Evolutionary conservation across 176 grass and related monocot genomes (phyloP), one percentile per base, ranked within the genome.

Genomic region (Zea mays): DNA sequence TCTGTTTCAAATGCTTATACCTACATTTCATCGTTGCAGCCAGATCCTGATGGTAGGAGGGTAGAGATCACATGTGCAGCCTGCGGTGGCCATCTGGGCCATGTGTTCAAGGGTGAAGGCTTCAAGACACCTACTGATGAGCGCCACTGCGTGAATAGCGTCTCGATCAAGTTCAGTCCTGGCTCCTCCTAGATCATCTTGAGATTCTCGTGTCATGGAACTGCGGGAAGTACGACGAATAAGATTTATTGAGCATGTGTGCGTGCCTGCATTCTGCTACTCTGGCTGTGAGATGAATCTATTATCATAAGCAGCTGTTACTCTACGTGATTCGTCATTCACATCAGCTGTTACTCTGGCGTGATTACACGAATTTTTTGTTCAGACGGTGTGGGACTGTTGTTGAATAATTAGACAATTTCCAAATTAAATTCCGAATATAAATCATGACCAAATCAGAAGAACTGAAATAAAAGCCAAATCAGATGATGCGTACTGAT

Each of bases 81-180:
- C 44, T 97, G 93, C 5, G 90, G 93, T 5, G 93, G 93, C 49
- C 93, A 97, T 83, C 73, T 97, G 72, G 93, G 93, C 64, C 93
- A 97, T 67, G 93, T 97, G 39, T 97, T 97, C 51, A 97, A 86
- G 69, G 93, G 93, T 46, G 93, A 97, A 82, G 93, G 93, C n/a
- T 97, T 97, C 66, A 88, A 76, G 49, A 97, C 89, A n/a, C 93
- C 93, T 35, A 92, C 87, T 0, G 90, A 97, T n/a, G 90, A 92
- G 52, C 93, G 93, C 72, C 93, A 97, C 82, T 97, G 93, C 13
- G 93, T 97, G 43, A 97, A 97, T 67, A 97, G 93, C 41, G 79
- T 92, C 35, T 97, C 93, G 0, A 41, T 97, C 75, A 97, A 97
- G 82, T 97, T 97, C 2, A 48, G 85, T 62, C 71, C 87, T 61